A percentile compares a stretch with the other conserved stretches of the same genome.
Conservation (phyloP, 2,329 filamentous ascomycete species). For the Stachybotrys chartarum region DNA sequence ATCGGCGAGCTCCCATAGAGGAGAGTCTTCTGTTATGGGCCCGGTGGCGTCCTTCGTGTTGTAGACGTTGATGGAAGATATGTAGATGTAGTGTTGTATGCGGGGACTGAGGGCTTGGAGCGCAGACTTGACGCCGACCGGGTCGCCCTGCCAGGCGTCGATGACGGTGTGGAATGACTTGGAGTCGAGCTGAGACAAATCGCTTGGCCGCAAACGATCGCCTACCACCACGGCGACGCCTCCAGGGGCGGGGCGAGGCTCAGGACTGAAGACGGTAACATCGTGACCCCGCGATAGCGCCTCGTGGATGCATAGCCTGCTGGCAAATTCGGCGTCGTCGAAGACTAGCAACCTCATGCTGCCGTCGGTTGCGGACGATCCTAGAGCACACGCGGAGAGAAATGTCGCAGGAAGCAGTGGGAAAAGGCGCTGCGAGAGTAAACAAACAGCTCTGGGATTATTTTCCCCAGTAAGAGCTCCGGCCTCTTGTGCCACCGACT, state of each 20-base stretch:
- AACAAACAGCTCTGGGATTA: not conserved
- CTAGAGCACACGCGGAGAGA: too few species aligned
- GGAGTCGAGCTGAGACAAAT: constrained; percentile 3
- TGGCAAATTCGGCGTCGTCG: constrained; percentile 10
- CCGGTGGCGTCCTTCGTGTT: not conserved
- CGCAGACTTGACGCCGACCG: constrained; percentile 6
- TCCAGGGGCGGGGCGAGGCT: constrained; percentile 2
- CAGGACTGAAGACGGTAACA: constrained; percentile 8
- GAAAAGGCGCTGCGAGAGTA: not conserved
- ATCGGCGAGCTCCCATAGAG: constrained; percentile 4
- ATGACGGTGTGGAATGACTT: constrained; percentile 9
- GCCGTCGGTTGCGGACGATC: not conserved
- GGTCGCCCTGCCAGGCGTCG: constrained; percentile 9
- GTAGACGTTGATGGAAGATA: constrained; percentile 10
- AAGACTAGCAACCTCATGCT: constrained; percentile 11
- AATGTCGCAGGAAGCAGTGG: not conserved
- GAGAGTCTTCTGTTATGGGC: constrained; percentile 4
- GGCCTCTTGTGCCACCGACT: not conserved
- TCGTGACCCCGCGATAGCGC: constrained; percentile 7
- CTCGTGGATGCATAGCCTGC: constrained; percentile 6
- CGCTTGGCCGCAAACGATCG: constrained; percentile 7
- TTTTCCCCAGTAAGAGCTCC: not conserved
- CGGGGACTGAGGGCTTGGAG: constrained; percentile 8
- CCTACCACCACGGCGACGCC: constrained; percentile 7
- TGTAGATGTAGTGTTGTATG: constrained; percentile 9